These are phyloP conservation scores for Kurtzmaniella natalensis DNA, from an alignment of 1,139 yeast genomes.

Conservation along the genomic window DNA sequence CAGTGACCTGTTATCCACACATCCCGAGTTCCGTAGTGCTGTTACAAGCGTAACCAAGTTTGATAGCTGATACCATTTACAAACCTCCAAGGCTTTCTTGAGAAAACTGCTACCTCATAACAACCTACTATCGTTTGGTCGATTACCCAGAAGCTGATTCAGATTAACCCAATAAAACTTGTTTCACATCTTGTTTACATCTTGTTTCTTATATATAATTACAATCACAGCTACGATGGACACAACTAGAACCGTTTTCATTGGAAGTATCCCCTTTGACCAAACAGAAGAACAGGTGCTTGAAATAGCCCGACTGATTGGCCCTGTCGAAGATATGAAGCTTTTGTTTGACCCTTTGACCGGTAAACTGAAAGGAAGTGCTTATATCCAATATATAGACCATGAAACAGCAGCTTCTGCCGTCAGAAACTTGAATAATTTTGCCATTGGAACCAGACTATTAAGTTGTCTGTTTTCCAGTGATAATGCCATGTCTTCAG, in stretches of 20 bases:
- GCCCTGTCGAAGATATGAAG: constrained; percentile 77
- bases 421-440: constrained; percentile 80
- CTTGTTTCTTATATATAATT: no score
- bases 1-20: no score
- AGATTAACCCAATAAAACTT: no score
- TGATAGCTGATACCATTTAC: no score
- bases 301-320: constrained; percentile 75
- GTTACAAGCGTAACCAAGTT: no score
- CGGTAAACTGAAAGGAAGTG: constrained; percentile 89
- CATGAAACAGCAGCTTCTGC: constrained; percentile 86
- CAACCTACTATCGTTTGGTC: no score
- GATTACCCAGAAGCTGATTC: no score
- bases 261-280: constrained; percentile 38
- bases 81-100: no score
- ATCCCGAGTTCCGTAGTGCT: no score
- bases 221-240: constrained; percentile 18
- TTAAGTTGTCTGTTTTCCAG: constrained; percentile 71
- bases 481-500: constrained; percentile 22
- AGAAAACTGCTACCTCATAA: no score
- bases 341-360: constrained; percentile 83
- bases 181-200: constrained; percentile 1
- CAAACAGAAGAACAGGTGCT: constrained; percentile 85
- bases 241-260: constrained; percentile 24
- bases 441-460: constrained; percentile 66
- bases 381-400: constrained; percentile 75